Conservation (phyloP, 75 land plant species). For the Cunninghamia lanceolata region DNA sequence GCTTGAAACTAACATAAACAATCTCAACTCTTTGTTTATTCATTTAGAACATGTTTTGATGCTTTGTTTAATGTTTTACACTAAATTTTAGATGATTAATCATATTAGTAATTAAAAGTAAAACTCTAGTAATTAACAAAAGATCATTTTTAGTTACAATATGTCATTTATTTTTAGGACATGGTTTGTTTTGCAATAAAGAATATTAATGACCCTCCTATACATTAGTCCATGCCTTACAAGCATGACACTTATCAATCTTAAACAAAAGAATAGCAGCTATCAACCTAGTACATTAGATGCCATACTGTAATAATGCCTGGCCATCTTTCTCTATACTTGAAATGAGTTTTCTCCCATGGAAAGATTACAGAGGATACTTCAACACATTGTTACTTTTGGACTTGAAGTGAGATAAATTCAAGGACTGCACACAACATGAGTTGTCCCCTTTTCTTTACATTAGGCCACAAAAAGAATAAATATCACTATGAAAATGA, state of each 20-base stretch:
- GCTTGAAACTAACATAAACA: no score
- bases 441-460: not conserved
- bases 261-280: not conserved
- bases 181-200: not conserved
- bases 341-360: not conserved
- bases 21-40: no score
- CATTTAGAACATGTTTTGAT: no score
- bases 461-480: constrained; percentile 42
- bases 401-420: not conserved
- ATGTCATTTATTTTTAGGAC: not conserved
- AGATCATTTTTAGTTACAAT: not conserved
- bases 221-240: not conserved
- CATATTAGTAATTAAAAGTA: not conserved
- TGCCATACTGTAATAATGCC: not conserved
- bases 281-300: not conserved
- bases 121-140: not conserved
- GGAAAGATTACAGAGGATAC: not conserved
- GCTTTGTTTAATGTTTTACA: not conserved
- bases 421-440: not conserved
- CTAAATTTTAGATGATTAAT: not conserved
- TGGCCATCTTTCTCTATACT: not conserved
- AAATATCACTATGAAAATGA: constrained; percentile 55
- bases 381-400: not conserved
- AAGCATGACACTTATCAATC: not conserved
- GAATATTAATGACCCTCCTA: not conserved